A percentile compares a stretch with the other conserved stretches of the same genome.
These are phyloP conservation scores for Tillandsia fasciculata DNA, from an alignment of 176 grass and related monocot genomes.

Conservation along the genomic window DNA sequence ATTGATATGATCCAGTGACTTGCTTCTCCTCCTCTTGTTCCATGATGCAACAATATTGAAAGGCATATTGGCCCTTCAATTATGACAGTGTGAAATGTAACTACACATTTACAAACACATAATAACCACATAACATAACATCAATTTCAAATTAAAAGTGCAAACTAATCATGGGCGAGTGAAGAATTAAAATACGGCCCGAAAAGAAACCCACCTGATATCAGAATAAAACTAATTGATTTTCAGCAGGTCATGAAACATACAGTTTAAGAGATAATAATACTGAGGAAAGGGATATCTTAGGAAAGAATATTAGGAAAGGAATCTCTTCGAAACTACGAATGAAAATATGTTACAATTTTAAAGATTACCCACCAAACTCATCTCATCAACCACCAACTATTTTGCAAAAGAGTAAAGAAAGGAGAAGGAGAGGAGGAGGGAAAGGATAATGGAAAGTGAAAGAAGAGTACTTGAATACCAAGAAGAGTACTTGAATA, in stretches of 20 bases:
- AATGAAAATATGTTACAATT: neutral
- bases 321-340: constrained; percentile 28
- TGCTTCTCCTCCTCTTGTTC: constrained; percentile 93
- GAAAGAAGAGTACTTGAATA: constrained; percentile 22
- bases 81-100: neutral
- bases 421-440: constrained; percentile 26
- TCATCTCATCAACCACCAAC: constrained; percentile 36
- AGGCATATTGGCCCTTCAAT: constrained; percentile 35
- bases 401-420: constrained; percentile 75
- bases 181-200: too few relatives aligned
- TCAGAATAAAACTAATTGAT: neutral
- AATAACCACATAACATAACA: neutral
- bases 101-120: constrained; percentile 30
- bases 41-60: constrained; percentile 93
- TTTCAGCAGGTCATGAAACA: neutral
- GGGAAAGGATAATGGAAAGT: constrained; percentile 21
- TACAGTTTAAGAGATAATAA: neutral
- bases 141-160: neutral
- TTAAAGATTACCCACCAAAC: constrained; percentile 13
- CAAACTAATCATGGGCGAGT: too few relatives aligned
- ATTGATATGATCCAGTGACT: constrained; percentile 71
- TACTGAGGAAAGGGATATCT: too few relatives aligned
- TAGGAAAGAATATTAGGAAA: constrained; percentile 8
- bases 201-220: neutral
- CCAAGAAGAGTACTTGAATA: constrained; percentile 15